phyloP scores from a whole-genome alignment of 768 basidiomycete species.

The Leccinum fibrillosum region DNA sequence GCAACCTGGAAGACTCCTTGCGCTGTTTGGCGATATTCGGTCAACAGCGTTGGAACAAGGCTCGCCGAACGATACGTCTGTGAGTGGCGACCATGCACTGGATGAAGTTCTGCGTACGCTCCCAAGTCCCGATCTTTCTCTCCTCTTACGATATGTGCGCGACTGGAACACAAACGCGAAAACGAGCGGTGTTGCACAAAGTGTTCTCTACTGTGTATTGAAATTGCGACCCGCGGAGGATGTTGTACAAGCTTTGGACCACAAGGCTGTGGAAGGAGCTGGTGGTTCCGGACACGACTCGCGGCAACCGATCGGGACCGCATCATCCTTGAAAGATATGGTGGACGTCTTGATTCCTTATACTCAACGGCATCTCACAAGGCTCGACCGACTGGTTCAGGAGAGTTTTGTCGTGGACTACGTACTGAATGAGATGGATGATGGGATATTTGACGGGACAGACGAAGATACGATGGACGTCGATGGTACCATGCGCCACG shows the following conservation, averaged over 20 bases:
- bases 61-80: conserved; percentile 24
- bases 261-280: conserved; percentile 14
- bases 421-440: conserved; percentile 83
- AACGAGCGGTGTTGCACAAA: conserved; percentile 82
- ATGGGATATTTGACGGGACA: conserved; percentile 58
- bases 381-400: conserved; percentile 84
- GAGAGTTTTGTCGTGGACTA: conserved; percentile 97
- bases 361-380: conserved; percentile 85
- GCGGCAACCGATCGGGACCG: conserved; percentile 17
- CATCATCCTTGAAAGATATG: conserved; percentile 58
- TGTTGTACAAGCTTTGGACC: conserved; percentile 60
- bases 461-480: conserved; percentile 46
- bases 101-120: conserved; percentile 82
- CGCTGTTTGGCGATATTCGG: conserved; percentile 70
- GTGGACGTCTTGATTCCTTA: conserved; percentile 89
- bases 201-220: conserved; percentile 75
- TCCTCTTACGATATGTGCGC: conserved; percentile 75
- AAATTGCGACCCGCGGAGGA: conserved; percentile 75
- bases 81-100: conserved; percentile 70
- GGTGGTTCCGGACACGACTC: conserved; percentile 30
- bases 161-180: conserved; percentile 97
- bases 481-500: conserved; percentile 2
- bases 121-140: conserved; percentile 67
- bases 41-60: conserved; percentile 24
- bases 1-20: conserved; percentile 84